Conservation (phyloP, 2,329 filamentous ascomycete genomes). For the Pleoardoris graminearum region DNA sequence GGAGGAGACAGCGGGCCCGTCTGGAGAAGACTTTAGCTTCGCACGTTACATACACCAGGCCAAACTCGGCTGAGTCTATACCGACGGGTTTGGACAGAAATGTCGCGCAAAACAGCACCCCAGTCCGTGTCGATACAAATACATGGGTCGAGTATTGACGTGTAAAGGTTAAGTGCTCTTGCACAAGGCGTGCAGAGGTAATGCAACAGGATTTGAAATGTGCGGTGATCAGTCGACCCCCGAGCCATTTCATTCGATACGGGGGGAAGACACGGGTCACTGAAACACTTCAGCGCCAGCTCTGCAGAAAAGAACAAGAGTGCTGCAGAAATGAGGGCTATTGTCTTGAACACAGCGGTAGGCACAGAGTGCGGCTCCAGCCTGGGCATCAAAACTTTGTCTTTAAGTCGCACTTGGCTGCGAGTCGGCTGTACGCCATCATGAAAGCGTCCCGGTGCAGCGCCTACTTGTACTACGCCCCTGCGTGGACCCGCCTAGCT, state of each 20-base stretch:
- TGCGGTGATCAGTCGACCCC: neutral
- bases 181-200: neutral
- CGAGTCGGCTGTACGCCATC: slow-evolving; percentile 1
- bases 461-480: slow-evolving; percentile 2
- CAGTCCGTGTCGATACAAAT: neutral
- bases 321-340: slow-evolving; percentile 3
- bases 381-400: slow-evolving; percentile 6
- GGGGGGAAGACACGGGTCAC: neutral
- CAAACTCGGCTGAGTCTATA: slow-evolving; percentile 37
- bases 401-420: neutral
- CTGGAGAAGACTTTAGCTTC: slow-evolving; percentile 57
- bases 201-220: neutral
- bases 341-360: slow-evolving; percentile 28
- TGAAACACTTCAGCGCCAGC: neutral
- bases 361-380: neutral
- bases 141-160: neutral
- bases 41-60: slow-evolving; percentile 52
- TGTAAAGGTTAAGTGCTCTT: neutral
- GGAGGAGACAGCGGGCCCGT: slow-evolving; percentile 50
- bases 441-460: slow-evolving; percentile 1
- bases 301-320: neutral
- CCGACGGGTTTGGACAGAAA: neutral
- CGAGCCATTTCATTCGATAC: neutral
- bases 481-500: neutral
- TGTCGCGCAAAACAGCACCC: slow-evolving; percentile 6